phyloP scores from a whole-genome alignment of 1,139 yeast genomes.

The Saccharomyces hybrid region DNA sequence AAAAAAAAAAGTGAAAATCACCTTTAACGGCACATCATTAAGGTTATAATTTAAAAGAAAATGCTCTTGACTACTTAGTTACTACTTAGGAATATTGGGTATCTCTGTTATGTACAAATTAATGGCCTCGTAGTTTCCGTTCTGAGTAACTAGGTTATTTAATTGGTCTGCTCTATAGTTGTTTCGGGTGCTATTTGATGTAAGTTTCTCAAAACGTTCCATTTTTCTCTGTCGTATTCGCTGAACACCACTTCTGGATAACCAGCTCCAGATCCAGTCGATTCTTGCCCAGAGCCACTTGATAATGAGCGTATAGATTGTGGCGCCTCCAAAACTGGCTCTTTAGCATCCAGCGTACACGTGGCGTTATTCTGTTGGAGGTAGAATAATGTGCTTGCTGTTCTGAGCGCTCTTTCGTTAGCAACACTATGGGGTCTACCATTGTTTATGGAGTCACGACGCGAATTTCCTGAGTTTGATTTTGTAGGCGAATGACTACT shows the following conservation, averaged over 20 bases:
- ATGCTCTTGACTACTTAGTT: background rate
- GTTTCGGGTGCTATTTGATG: slow-evolving; percentile 8
- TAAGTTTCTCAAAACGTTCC: slow-evolving; percentile 22
- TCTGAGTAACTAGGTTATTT: background rate
- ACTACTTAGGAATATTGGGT: background rate
- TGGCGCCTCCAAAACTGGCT: slow-evolving; percentile 1
- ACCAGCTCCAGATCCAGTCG: slow-evolving; percentile 1
- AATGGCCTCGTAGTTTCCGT: background rate
- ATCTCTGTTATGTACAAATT: background rate
- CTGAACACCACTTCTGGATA: slow-evolving; percentile 25
- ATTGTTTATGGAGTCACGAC: slow-evolving; percentile 6
- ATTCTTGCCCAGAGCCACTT: slow-evolving; percentile 1
- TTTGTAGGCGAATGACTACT: slow-evolving; percentile 26
- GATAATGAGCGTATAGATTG: background rate
- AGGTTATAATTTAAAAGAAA: too few relatives aligned
- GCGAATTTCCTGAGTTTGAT: slow-evolving; percentile 14
- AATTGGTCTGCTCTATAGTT: background rate
- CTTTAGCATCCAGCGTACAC: slow-evolving; percentile 3
- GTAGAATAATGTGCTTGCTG: slow-evolving; percentile 16
- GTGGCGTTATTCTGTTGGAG: slow-evolving; percentile 11
- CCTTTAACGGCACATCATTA: background rate
- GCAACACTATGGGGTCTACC: slow-evolving; percentile 22
- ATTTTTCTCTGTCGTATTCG: slow-evolving; percentile 29
- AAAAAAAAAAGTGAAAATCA: background rate
- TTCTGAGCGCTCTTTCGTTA: slow-evolving; percentile 14